These are phyloP conservation scores for Acanthamoeba healyi DNA, from an alignment of 208 protist genomes.

Conservation along the genomic window DNA sequence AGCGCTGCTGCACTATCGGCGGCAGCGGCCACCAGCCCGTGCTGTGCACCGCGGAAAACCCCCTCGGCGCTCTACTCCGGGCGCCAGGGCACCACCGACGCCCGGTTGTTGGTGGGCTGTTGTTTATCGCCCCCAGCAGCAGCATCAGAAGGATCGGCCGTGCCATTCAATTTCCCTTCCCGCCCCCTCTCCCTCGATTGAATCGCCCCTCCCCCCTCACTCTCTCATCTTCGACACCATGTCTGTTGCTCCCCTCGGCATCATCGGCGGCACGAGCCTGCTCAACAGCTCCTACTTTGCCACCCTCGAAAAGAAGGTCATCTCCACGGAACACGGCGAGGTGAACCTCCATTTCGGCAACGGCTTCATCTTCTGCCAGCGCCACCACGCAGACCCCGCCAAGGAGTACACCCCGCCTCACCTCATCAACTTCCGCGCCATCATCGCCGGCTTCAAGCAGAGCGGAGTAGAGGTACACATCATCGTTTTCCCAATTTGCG, in stretches of 20 bases:
- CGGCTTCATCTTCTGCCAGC: slow-evolving; percentile 77
- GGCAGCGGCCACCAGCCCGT: too few species aligned
- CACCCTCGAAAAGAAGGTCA: slow-evolving; percentile 11
- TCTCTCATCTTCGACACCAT: not conserved
- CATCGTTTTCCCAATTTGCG: too few species aligned
- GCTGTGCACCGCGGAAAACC: too few species aligned
- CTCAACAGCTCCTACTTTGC: slow-evolving; percentile 78
- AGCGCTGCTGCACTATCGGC: too few species aligned
- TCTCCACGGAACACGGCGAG: slow-evolving; percentile 55
- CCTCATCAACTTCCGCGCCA: slow-evolving; percentile 78
- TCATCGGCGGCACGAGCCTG: slow-evolving; percentile 79
- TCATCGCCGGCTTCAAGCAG: slow-evolving; percentile 65
- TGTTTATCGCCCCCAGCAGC: too few species aligned
- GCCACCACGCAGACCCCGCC: slow-evolving; percentile 73
- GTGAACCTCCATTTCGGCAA: slow-evolving; percentile 70
- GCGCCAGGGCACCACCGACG: too few species aligned
- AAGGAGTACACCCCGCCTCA: slow-evolving; percentile 76
- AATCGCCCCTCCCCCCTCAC: not conserved
- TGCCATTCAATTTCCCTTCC: too few species aligned
- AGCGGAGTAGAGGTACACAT: slow-evolving; percentile 67
- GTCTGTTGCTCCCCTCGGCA: slow-evolving; percentile 47
- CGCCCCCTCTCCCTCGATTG: too few species aligned
- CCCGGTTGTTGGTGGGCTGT: not conserved
- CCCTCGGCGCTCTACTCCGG: too few species aligned
- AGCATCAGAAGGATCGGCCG: too few species aligned